These are phyloP conservation scores for Bipolaris zeicola DNA, from an alignment of 2,329 filamentous ascomycete genomes.

Conservation along the genomic window DNA sequence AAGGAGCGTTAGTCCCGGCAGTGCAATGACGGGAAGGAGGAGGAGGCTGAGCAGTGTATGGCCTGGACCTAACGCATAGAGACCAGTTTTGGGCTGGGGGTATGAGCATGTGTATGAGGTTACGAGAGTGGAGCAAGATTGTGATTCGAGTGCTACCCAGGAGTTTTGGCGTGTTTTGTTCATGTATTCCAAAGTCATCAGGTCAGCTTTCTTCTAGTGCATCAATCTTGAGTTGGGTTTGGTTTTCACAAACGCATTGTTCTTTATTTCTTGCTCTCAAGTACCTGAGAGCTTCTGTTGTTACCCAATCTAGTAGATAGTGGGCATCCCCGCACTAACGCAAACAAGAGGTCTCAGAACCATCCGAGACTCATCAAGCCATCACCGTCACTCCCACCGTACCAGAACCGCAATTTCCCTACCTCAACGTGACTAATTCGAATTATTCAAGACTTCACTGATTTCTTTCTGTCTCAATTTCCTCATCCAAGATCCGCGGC, in stretches of 20 bases:
- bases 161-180: neutral
- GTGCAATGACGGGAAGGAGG: constrained; percentile 35
- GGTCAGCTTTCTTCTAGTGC: neutral
- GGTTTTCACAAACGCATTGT: neutral
- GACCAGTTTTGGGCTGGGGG: neutral
- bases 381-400: constrained; percentile 17
- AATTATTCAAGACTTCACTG: no score
- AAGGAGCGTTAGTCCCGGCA: constrained; percentile 42
- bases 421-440: neutral
- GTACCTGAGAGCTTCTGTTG: neutral
- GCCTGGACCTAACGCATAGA: constrained; percentile 30
- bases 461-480: neutral
- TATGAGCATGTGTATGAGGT: neutral
- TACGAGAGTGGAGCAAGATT: neutral
- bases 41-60: constrained; percentile 46
- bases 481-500: constrained; percentile 6
- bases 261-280: neutral
- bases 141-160: neutral
- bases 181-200: neutral
- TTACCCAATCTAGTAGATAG: neutral
- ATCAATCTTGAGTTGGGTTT: neutral
- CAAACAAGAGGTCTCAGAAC: neutral
- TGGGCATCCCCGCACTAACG: constrained; percentile 4
- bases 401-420: neutral
- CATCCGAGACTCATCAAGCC: neutral